Evolutionary conservation across 1,139 yeast genomes (phyloP), one percentile per base, ranked within the genome.

Genomic region (Zygosaccharomyces sapae): DNA sequence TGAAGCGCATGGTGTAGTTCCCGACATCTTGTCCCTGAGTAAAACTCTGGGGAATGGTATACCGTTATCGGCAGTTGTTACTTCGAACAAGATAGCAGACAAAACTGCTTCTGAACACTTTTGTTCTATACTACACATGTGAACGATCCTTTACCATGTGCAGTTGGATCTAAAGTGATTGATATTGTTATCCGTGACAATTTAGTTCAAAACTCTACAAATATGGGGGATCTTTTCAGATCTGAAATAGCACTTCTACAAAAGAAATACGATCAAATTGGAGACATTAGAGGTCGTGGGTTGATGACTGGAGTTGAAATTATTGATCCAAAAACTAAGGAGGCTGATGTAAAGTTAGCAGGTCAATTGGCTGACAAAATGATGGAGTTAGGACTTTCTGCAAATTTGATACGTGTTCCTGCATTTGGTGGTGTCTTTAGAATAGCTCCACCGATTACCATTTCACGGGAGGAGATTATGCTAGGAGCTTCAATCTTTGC

Each of bases 1-100:
- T 33, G 61, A 57, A 33, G 52, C 50, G 25, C 47, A 51, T 19
- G 62, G 55, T 5, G 52, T 62, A 27, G 55, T 54, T n/a, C 65
- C 64, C 5, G 64, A 61, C 41, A 58, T 61, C 25, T 46, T 58
- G n/a, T 55, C 56, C 20, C 47, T 58, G 20, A 53, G 59, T 18
- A 59, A 59, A 43, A 59, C 64, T 16, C 45, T 61, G 24, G 61
- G 62, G 18, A 61, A 58, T 38, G 64, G 65, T 24, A 39, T 57
- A n/a, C 62, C 64, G 12, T 44, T 59, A 19, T 57, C 62, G 12
- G 63, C 63, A 6, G 57, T 57, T 4, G 50, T 61, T 30, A 57
- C 63, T 5, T 52, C 60, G 5, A 33, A 56, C 31, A 49, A 48
- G 25, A 52, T 58, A 39, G 51, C 58, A 8, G 35, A 49, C 9